Evolutionary conservation across 495 filamentous ascomycete genomes (phyloP).

Genomic region (Hyaloscypha variabilis): DNA sequence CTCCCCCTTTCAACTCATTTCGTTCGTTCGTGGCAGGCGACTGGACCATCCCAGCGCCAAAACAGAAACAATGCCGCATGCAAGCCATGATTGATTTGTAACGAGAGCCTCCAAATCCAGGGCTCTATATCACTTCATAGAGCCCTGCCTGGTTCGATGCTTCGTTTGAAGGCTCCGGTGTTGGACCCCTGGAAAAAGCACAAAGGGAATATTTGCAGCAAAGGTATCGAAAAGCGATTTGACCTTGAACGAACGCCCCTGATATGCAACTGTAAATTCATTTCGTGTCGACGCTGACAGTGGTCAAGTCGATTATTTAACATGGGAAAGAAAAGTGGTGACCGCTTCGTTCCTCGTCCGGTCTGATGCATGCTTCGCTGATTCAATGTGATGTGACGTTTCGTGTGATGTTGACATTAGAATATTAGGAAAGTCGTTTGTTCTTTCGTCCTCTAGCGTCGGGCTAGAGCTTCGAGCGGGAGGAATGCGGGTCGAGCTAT

Average conservation of each 20-base stretch:
- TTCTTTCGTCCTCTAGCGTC: constrained; percentile 6
- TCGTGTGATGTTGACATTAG: constrained; percentile 24
- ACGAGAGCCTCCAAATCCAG: not conserved
- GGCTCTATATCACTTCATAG: not conserved
- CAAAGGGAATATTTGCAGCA: constrained; percentile 24
- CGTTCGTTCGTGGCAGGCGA: too few species aligned
- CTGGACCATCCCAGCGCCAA: not conserved
- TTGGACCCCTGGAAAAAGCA: not conserved
- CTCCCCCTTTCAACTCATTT: too few species aligned
- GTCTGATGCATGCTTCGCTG: constrained; percentile 22
- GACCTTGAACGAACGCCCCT: constrained; percentile 14
- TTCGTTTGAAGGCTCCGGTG: not conserved
- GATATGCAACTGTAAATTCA: constrained; percentile 21
- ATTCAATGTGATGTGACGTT: constrained; percentile 1
- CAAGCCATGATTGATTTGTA: not conserved
- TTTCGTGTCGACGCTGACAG: constrained; percentile 11
- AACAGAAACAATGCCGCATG: not conserved
- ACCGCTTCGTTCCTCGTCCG: constrained; percentile 24
- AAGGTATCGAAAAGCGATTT: constrained; percentile 23
- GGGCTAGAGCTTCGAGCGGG: constrained; percentile 8
- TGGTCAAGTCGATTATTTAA: not conserved
- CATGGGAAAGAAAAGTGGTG: not conserved
- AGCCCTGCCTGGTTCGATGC: not conserved
- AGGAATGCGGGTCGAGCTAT: constrained; percentile 31
- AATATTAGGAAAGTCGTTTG: constrained; percentile 29